Evolutionary conservation across 345 rosid species (phyloP).

Genomic region (Populus davidiana): DNA sequence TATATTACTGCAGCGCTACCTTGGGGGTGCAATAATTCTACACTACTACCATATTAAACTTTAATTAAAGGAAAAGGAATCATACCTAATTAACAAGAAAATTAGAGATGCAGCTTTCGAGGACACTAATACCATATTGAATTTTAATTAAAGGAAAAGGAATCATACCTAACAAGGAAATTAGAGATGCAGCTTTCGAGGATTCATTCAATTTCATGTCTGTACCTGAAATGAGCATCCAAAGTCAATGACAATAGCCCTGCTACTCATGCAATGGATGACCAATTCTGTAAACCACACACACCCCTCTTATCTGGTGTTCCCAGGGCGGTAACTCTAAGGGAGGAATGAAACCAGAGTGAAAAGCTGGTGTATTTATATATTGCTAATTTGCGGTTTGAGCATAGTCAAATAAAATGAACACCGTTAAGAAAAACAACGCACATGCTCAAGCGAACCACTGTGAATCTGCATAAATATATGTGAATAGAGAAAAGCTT

Average conservation of each 20-base stretch:
- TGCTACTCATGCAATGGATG: background rate
- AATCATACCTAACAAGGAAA: slow-evolving; percentile 75
- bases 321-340: too few species aligned
- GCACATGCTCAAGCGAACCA: background rate
- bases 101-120: slow-evolving; percentile 71
- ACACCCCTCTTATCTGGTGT: too few species aligned
- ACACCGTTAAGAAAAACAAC: background rate
- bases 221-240: slow-evolving; percentile 42
- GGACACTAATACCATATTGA: slow-evolving; percentile 15
- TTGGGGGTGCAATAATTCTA: background rate
- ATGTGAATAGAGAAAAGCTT: background rate
- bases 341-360: too few species aligned
- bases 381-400: background rate
- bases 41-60: background rate
- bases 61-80: background rate
- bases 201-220: slow-evolving; percentile 56
- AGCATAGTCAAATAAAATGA: background rate
- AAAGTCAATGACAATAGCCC: slow-evolving; percentile 11
- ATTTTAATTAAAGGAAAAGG: background rate
- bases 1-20: background rate
- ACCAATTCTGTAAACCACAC: background rate
- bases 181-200: slow-evolving; percentile 69
- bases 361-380: background rate
- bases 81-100: slow-evolving; percentile 69
- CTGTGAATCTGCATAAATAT: background rate